A percentile compares a stretch with the other conserved stretches of the same genome.
phyloP scores from a whole-genome alignment of 2,329 filamentous ascomycete species.

The Clarireedia hainanense region DNA sequence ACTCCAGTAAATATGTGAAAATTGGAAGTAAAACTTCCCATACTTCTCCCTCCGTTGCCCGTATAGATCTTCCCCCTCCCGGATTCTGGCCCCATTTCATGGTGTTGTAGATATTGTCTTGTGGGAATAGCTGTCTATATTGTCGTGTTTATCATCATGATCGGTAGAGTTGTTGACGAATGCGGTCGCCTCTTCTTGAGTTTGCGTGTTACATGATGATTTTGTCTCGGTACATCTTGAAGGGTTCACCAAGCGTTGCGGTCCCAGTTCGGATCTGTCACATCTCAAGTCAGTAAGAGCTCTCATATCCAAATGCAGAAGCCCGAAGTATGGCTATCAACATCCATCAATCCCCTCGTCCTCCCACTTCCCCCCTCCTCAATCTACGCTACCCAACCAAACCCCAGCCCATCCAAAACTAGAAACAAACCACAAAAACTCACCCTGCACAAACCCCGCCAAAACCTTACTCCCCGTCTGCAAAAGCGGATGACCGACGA shows the following conservation, averaged over 20 bases:
- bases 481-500: conserved; percentile 89
- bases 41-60: too few species aligned
- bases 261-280: conserved; percentile 77
- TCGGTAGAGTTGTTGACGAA: conserved; percentile 10
- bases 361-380: not conserved
- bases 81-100: not conserved
- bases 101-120: not conserved
- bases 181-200: conserved; percentile 35
- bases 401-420: not conserved
- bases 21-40: too few species aligned
- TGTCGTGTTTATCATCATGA: not conserved
- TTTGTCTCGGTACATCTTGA: conserved; percentile 13
- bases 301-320: not conserved
- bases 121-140: not conserved
- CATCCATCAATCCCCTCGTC: too few species aligned
- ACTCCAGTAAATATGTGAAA: not conserved
- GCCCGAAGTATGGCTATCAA: too few species aligned
- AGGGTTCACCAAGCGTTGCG: conserved; percentile 70
- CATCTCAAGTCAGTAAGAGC: not conserved
- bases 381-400: not conserved
- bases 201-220: conserved; percentile 33
- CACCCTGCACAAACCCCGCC: conserved; percentile 93
- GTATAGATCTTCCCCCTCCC: not conserved
- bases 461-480: conserved; percentile 97
- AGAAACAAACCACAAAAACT: conserved; percentile 29